These are phyloP conservation scores for Phragmites australis DNA, from an alignment of 176 grass and related monocot genomes.

Conservation along the genomic window DNA sequence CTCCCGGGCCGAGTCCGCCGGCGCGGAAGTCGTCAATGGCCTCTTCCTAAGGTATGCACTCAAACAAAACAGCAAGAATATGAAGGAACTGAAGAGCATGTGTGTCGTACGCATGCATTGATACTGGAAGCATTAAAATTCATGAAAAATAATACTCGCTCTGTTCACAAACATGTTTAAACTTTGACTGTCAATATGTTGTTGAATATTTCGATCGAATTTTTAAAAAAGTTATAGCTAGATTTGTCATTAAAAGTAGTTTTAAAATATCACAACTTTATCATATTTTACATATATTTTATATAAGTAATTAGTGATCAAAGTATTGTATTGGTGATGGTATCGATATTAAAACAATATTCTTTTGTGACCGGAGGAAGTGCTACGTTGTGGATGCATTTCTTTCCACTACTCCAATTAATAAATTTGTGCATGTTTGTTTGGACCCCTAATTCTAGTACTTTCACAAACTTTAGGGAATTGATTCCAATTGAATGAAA, in stretches of 20 bases:
- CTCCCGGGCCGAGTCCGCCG: conserved; percentile 57
- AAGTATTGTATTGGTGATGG: too few relatives aligned
- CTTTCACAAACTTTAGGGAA: background rate
- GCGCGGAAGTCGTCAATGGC: conserved; percentile 81
- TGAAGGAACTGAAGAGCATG: background rate
- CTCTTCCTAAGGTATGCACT: conserved; percentile 67
- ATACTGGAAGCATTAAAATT: background rate
- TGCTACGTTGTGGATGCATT: background rate
- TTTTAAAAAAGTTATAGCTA: too few relatives aligned
- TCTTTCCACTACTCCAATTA: background rate
- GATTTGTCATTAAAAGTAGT: too few relatives aligned
- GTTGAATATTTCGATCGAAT: too few relatives aligned
- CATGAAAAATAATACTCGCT: too few relatives aligned
- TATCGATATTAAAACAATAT: too few relatives aligned
- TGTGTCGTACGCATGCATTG: background rate
- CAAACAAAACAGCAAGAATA: background rate
- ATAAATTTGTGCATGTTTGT: background rate
- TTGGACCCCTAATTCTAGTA: background rate
- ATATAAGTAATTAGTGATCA: too few relatives aligned
- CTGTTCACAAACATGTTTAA: too few relatives aligned
- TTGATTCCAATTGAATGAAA: background rate
- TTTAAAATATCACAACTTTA: too few relatives aligned
- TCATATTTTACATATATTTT: too few relatives aligned
- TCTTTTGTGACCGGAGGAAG: too few relatives aligned
- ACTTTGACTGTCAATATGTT: too few relatives aligned